Conservation (phyloP, 257 asterid genomes). For the Buddleja alternifolia region DNA sequence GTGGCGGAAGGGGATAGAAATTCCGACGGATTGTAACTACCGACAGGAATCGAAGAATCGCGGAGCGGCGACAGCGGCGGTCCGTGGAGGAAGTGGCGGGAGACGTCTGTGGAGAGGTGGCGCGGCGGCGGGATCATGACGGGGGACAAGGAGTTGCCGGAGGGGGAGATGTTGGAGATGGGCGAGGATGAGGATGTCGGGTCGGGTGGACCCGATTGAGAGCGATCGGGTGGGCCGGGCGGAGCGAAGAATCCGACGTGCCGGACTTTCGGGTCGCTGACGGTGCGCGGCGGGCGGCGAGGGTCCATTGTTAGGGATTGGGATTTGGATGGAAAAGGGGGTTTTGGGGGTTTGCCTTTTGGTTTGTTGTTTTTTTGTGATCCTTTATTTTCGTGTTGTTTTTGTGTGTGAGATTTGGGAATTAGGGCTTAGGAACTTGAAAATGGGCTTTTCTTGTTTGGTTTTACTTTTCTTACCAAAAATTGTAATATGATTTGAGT, state of each 20-base stretch:
- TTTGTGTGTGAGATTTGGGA: too few relatives aligned
- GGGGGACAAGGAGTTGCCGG: conserved; percentile 79
- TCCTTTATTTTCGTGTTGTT: too few relatives aligned
- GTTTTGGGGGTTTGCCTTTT: conserved; percentile 27
- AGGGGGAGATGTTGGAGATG: conserved; percentile 50
- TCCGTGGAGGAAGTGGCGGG: conserved; percentile 50
- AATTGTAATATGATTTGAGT: too few relatives aligned
- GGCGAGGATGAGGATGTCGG: conserved; percentile 56
- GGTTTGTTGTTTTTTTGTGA: too few relatives aligned
- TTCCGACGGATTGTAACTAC: conserved; percentile 91
- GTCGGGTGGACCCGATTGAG: conserved; percentile 62
- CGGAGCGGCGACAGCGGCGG: conserved; percentile 55
- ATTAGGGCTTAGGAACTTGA: too few relatives aligned
- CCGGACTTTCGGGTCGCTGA: conserved; percentile 90
- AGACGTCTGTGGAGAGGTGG: conserved; percentile 54
- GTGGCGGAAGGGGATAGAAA: conserved; percentile 60
- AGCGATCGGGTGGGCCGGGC: conserved; percentile 58
- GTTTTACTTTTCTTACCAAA: too few relatives aligned
- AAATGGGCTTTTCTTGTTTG: too few relatives aligned
- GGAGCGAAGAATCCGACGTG: conserved; percentile 96
- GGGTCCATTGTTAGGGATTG: conserved; percentile 52
- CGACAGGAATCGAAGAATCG: conserved; percentile 62
- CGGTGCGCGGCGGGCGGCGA: conserved; percentile 82
- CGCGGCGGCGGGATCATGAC: conserved; percentile 99
- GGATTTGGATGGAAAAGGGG: conserved; percentile 24